Evolutionary conservation across 164 flowering plant genomes (phyloP).

Genomic region (Taxillus chinensis): DNA sequence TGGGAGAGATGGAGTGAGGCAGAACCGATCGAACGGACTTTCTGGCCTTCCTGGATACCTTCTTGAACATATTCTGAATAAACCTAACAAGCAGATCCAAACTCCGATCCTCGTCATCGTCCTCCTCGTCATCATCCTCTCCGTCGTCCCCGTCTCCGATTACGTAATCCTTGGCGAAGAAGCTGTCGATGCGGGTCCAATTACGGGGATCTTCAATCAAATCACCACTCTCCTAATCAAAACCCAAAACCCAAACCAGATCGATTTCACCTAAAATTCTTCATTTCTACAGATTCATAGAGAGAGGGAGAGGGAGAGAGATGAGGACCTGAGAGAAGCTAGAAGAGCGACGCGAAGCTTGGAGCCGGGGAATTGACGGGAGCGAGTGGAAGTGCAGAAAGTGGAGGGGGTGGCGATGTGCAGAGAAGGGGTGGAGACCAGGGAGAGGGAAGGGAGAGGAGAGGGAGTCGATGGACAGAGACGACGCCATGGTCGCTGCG

Average conservation of each 20-base stretch:
- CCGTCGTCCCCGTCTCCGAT: conserved; percentile 18
- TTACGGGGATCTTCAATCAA: conserved; percentile 21
- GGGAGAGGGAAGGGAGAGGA: not conserved
- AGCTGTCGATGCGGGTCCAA: conserved; percentile 29
- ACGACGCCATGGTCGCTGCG: no score
- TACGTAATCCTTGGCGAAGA: conserved; percentile 11
- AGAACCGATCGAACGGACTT: conserved; percentile 77
- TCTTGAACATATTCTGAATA: conserved; percentile 63
- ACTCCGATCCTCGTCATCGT: conserved; percentile 68
- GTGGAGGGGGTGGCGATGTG: not conserved
- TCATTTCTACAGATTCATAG: not conserved
- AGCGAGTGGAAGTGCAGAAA: not conserved
- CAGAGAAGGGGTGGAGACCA: not conserved
- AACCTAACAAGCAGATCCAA: conserved; percentile 69
- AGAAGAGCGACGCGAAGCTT: conserved; percentile 27
- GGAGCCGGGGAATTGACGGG: not conserved
- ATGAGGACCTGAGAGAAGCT: conserved; percentile 27
- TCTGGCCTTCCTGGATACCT: conserved; percentile 60
- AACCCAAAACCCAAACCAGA: conserved; percentile 7
- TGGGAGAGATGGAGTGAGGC: conserved; percentile 51
- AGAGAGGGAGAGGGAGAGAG: not conserved
- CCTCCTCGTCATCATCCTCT: conserved; percentile 49
- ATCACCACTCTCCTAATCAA: conserved; percentile 27
- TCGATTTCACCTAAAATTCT: conserved; percentile 3
- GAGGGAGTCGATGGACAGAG: not conserved